A percentile compares a stretch with the other conserved stretches of the same genome.
Evolutionary conservation across 345 rosid genomes (phyloP).

Genomic region (Abelmoschus esculentus): DNA sequence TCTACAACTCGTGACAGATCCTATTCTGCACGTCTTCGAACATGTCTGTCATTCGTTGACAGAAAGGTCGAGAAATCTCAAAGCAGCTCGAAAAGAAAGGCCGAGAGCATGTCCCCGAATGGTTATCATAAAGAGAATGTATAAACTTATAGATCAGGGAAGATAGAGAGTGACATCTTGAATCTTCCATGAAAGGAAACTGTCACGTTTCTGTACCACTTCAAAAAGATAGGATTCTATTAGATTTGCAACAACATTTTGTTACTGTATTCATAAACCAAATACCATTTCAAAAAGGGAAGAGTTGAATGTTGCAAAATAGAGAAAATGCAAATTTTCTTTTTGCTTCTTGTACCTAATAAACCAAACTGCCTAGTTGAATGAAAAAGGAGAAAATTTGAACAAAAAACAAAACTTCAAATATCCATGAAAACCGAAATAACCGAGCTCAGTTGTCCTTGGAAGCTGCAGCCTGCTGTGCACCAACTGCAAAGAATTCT

Average conservation of each 20-base stretch:
- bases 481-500: slow-evolving; percentile 84
- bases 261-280: background rate
- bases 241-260: background rate
- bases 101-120: slow-evolving; percentile 25
- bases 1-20: slow-evolving; percentile 28
- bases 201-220: background rate
- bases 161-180: slow-evolving; percentile 13
- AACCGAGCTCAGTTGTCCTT: slow-evolving; percentile 33
- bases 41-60: slow-evolving; percentile 59
- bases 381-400: background rate
- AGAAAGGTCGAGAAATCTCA: slow-evolving; percentile 41
- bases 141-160: slow-evolving; percentile 8
- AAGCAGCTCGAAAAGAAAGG: slow-evolving; percentile 56
- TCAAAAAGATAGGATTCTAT: background rate
- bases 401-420: slow-evolving; percentile 18
- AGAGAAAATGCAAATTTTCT: background rate
- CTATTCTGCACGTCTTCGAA: slow-evolving; percentile 44
- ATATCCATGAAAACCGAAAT: background rate
- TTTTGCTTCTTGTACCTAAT: slow-evolving; percentile 12
- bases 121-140: slow-evolving; percentile 12
- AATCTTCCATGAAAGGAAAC: slow-evolving; percentile 9
- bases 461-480: slow-evolving; percentile 51
- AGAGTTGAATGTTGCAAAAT: background rate
- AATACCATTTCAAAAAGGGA: background rate
- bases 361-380: slow-evolving; percentile 15